These are phyloP conservation scores for Amphichorda felina DNA, from an alignment of 2,329 filamentous ascomycete species.

Conservation along the genomic window DNA sequence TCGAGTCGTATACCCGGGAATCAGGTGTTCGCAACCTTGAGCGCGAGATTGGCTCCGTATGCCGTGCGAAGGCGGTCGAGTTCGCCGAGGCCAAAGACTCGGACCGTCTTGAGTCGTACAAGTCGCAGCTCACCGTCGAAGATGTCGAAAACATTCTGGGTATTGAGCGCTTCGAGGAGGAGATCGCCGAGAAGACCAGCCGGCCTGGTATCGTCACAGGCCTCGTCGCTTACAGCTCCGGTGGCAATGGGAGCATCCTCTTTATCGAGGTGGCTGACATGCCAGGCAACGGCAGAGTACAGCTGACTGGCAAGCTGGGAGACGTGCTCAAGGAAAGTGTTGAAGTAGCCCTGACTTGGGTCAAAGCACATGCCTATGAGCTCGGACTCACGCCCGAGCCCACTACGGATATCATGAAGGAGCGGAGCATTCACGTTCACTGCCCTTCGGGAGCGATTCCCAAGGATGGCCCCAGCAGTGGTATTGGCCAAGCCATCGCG, in stretches of 20 bases:
- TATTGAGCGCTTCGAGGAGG: conserved; percentile 87
- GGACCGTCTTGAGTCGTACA: conserved; percentile 57
- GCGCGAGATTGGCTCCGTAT: conserved; percentile 88
- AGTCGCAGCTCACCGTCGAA: conserved; percentile 57
- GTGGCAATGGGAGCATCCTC: conserved; percentile 87
- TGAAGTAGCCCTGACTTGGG: conserved; percentile 92
- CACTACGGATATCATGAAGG: conserved; percentile 89
- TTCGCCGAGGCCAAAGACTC: conserved; percentile 82
- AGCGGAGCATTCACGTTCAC: conserved; percentile 87
- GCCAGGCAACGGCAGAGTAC: conserved; percentile 83
- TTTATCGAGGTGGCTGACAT: conserved; percentile 98
- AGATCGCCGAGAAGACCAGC: conserved; percentile 76
- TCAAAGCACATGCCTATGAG: conserved; percentile 90
- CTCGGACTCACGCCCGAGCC: conserved; percentile 72
- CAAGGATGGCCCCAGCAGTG: conserved; percentile 81
- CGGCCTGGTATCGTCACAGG: conserved; percentile 91
- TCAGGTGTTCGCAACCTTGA: conserved; percentile 93
- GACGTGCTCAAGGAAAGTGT: conserved; percentile 96
- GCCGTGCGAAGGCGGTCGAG: conserved; percentile 89
- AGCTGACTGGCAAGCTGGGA: conserved; percentile 91
- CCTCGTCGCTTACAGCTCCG: conserved; percentile 85
- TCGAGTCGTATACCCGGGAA: conserved; percentile 92
- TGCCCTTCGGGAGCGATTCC: conserved; percentile 91
- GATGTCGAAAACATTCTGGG: conserved; percentile 88
- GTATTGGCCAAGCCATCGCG: conserved; percentile 87